Conservation (phyloP, 305 asterid genomes). For the Solanum hybrid region DNA sequence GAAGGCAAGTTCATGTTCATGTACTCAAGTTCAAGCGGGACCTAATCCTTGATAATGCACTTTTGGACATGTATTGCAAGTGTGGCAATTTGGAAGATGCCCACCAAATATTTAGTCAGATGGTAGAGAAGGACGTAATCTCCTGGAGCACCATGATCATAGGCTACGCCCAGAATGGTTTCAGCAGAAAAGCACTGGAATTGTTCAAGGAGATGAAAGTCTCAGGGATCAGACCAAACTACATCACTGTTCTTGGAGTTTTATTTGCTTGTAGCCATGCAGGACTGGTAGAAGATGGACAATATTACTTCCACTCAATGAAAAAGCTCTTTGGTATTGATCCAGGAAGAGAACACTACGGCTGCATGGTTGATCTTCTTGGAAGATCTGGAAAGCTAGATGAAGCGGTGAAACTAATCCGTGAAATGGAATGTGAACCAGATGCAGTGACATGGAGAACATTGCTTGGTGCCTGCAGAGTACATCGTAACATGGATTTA, state of each 20-base stretch:
- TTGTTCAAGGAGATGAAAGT: slow-evolving; percentile 47
- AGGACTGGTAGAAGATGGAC: slow-evolving; percentile 63
- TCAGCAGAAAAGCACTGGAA: slow-evolving; percentile 43
- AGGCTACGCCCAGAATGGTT: slow-evolving; percentile 77
- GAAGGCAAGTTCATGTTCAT: slow-evolving; percentile 71
- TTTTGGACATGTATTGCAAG: slow-evolving; percentile 74
- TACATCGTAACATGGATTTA: slow-evolving; percentile 48
- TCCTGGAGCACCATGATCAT: slow-evolving; percentile 92
- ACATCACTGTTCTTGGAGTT: slow-evolving; percentile 59
- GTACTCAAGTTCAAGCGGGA: slow-evolving; percentile 53
- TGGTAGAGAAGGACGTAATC: slow-evolving; percentile 59
- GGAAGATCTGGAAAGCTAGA: slow-evolving; percentile 78
- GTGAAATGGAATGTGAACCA: slow-evolving; percentile 52
- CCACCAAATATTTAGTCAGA: slow-evolving; percentile 33
- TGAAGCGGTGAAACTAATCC: slow-evolving; percentile 48
- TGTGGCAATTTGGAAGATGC: slow-evolving; percentile 64
- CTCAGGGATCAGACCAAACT: slow-evolving; percentile 43
- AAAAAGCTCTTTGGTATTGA: slow-evolving; percentile 47
- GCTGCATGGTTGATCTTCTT: slow-evolving; percentile 79
- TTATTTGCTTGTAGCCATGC: slow-evolving; percentile 84
- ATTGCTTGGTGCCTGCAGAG: slow-evolving; percentile 67
- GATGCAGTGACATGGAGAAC: slow-evolving; percentile 76
- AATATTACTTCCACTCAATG: slow-evolving; percentile 49
- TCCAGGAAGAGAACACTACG: slow-evolving; percentile 76
- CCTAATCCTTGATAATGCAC: slow-evolving; percentile 63